These are phyloP conservation scores for Trichosporon coremiiforme DNA, from an alignment of 1,284 basidiomycete species.

Conservation along the genomic window DNA sequence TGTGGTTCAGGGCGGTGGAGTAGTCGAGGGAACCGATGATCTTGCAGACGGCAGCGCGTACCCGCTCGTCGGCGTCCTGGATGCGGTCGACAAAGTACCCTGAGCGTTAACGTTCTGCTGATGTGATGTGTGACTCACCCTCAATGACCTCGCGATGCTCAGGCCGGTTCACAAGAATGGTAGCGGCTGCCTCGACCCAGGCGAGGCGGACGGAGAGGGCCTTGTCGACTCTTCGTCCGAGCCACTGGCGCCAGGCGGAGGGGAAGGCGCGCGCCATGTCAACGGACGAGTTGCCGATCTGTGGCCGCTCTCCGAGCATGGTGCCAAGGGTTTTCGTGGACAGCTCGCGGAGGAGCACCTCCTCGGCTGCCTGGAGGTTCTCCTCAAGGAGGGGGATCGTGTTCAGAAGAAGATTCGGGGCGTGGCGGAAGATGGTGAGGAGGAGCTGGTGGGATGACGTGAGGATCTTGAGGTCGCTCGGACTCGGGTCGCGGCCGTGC, in stretches of 20 bases:
- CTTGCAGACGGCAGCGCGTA: constrained; percentile 81
- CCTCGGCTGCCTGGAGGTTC: constrained; percentile 74
- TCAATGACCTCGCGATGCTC: constrained; percentile 73
- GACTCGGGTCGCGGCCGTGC: constrained; percentile 57
- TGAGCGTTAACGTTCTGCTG: constrained; percentile 50
- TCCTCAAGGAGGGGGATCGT: constrained; percentile 93
- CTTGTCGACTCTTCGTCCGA: constrained; percentile 78
- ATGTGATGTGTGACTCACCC: constrained; percentile 59
- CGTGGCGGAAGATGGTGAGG: constrained; percentile 76
- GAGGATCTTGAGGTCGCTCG: constrained; percentile 62
- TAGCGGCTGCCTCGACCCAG: constrained; percentile 72
- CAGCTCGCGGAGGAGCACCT: constrained; percentile 70
- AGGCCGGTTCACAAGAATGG: constrained; percentile 66
- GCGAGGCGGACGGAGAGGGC: constrained; percentile 69
- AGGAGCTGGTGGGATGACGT: constrained; percentile 75
- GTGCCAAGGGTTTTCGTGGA: constrained; percentile 82
- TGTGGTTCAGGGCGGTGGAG: constrained; percentile 82
- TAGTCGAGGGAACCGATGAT: constrained; percentile 83
- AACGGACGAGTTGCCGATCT: constrained; percentile 61
- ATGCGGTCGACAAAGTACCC: constrained; percentile 70
- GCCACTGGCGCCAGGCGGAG: constrained; percentile 82
- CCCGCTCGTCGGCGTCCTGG: constrained; percentile 86
- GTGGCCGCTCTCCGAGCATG: constrained; percentile 74
- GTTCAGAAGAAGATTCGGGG: constrained; percentile 78
- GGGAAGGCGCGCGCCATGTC: constrained; percentile 79